Evolutionary conservation across 2,329 filamentous ascomycete species (phyloP), one percentile per base, ranked within the genome.

Genomic region (Fonsecaea nubica): DNA sequence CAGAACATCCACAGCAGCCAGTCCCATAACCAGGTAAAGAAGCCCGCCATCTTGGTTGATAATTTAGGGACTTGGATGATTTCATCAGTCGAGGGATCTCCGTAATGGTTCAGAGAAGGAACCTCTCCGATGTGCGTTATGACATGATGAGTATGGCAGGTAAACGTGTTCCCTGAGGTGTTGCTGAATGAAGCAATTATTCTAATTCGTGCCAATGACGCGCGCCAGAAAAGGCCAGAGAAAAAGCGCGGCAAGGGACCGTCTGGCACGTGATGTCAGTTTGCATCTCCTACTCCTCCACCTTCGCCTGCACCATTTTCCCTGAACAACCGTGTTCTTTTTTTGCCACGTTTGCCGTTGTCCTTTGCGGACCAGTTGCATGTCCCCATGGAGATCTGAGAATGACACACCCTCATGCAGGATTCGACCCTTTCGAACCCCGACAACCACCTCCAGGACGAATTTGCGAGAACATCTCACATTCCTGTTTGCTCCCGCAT

Each of bases 1-100:
- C 95, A 99, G 82, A 99, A 98, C 76, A 95, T 91, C 84, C 94
- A 90, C 83, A 99, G 84, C 79, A 98, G 85, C 94, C 94, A 98
- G 87, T 98, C 95, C 85, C 98, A 98, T 80, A 99, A 90, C 82
- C 89, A 90, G 77, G 90, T 91, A 81, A 99, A 96, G 79, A 99
- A 83, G 74, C 92, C 91, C 75, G 92, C 91, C 93, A 98, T 98
- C n/a, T 38, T 32, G 57, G 9, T 50, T 9, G 33, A 50, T 36
- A 3, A 3, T 10, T 15, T 4, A 8, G n/a, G 13, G 25, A 21
- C n/a, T 12, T 50, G 18, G 18, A 25, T 25, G 45, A 25, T 9
- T 12, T 50, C 45, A 50, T 50, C 45, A 25, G 45, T 21, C 21
- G 21, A 50, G 4, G 7, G 18, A 25, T 2, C 18, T 50, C 45